Evolutionary conservation across 1,284 basidiomycete genomes (phyloP).

Genomic region (Sanghuangporus sanghuang): DNA sequence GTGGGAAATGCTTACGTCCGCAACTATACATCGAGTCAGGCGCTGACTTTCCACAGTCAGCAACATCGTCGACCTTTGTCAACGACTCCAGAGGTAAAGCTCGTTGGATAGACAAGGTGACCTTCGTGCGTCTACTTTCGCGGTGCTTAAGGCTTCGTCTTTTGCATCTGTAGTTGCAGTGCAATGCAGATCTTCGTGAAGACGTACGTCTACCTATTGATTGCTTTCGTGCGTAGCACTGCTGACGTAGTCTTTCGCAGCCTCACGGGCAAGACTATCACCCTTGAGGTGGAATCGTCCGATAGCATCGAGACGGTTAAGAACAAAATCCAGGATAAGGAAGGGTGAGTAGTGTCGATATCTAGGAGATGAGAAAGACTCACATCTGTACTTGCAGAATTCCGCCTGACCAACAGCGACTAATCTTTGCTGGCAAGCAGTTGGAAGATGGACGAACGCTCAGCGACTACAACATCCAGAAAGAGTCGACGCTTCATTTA

Average conservation of each 20-base stretch:
- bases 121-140: conserved; percentile 22
- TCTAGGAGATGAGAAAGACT: not conserved
- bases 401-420: conserved; percentile 92
- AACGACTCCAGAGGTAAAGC: conserved; percentile 78
- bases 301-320: conserved; percentile 99
- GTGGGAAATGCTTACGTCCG: not conserved
- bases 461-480: conserved; percentile 93
- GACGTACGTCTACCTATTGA: conserved; percentile 55
- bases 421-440: conserved; percentile 99
- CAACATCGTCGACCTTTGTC: conserved; percentile 37
- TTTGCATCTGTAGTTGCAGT: conserved; percentile 8
- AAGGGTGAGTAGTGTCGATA: conserved; percentile 55
- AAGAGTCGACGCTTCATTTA: conserved; percentile 93
- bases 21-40: not conserved
- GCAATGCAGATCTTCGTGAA: conserved; percentile 95
- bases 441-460: conserved; percentile 92
- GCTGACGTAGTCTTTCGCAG: conserved; percentile 34
- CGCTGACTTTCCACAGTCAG: conserved; percentile 16
- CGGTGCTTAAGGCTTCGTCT: not conserved
- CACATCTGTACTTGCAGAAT: conserved; percentile 45
- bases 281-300: conserved; percentile 94
- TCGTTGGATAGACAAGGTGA: conserved; percentile 82
- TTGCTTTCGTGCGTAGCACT: not conserved
- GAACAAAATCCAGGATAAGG: conserved; percentile 95
- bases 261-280: conserved; percentile 99